These are phyloP conservation scores for Magnusiomyces magnusii DNA, from an alignment of 1,139 yeast species.

Conservation along the genomic window DNA sequence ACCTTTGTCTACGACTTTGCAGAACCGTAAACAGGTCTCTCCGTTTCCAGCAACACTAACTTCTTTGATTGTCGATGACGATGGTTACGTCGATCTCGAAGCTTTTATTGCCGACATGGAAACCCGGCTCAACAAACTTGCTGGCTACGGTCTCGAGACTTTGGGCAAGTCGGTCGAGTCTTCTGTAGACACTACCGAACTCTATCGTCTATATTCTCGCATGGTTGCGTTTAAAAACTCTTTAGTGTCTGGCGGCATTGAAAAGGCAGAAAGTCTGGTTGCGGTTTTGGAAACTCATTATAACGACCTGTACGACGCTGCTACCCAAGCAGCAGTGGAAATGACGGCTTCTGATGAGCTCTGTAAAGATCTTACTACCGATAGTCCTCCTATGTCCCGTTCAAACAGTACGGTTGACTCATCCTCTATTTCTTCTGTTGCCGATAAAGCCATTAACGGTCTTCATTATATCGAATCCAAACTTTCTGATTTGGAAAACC, in stretches of 20 bases:
- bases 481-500: constrained; percentile 29
- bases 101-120: constrained; percentile 5
- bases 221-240: constrained; percentile 29
- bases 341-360: neutral
- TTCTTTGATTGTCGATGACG: constrained; percentile 1
- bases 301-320: constrained; percentile 15
- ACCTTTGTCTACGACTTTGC: neutral
- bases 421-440: neutral
- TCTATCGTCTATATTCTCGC: constrained; percentile 28
- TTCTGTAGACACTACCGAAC: constrained; percentile 24
- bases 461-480: constrained; percentile 30
- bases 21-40: neutral
- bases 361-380: neutral
- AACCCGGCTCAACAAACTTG: constrained; percentile 27
- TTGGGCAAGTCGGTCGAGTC: neutral
- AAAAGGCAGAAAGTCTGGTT: constrained; percentile 29
- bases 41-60: neutral
- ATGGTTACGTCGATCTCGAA: constrained; percentile 1
- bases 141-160: constrained; percentile 27
- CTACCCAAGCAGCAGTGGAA: neutral
- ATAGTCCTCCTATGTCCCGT: neutral
- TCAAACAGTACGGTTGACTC: neutral
- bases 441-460: constrained; percentile 21
- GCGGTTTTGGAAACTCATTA: constrained; percentile 26
- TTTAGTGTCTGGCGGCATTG: constrained; percentile 29